Base-by-base conservation (phyloP, 306 rosid genomes). In the Carpinus fangiana region DNA sequence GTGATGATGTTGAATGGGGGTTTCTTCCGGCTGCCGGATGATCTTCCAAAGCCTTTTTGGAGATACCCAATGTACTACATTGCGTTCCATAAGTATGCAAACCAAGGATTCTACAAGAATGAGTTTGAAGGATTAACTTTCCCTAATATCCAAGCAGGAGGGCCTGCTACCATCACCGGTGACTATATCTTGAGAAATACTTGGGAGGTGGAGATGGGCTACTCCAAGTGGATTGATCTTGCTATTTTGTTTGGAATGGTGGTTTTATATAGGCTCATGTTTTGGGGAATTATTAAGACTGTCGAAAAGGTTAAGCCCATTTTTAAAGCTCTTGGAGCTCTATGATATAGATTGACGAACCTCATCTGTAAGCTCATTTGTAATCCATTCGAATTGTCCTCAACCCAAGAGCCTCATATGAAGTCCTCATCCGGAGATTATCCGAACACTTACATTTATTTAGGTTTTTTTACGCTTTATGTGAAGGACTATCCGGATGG, bases 1-100 rank as follows among this genome's bases (percentile, higher is more conserved):
- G 70, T 87, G 20, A 89, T 91, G 93, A 91, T 91, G 93, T 36
- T 89, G 48, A 89, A 86, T 38, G 93, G 90, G 9, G 96, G 96
- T 3, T 89, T 91, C 70, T 86, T 87, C 74, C 80, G 91, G 55
- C 21, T 89, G 4, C 91, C 90, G 0, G 38, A 88, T 21, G 89
- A 91, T 74, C 87, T 91, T 48, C 96, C 96, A 10, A 86, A 78
- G 48, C 86, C 90, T 0, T 81, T 91, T 28, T 89, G 92, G 93
- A 83, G 78, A 80, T 91, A 89, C 74, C 96, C 92, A 31, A 70
- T 89, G 86, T 80, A 81, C 73, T 86, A 87, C 74, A 86, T 89
- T 60, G 84, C 96, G 4, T 86, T 91, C 80, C 89, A 89, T 81
- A 87, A 78, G 82, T 91, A 88, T 66, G 92, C 93, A 20, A 81